Evolutionary conservation across 768 basidiomycete species (phyloP), one percentile per base, ranked within the genome.

Genomic region (Tylopilus plumbeoviolaceoides): DNA sequence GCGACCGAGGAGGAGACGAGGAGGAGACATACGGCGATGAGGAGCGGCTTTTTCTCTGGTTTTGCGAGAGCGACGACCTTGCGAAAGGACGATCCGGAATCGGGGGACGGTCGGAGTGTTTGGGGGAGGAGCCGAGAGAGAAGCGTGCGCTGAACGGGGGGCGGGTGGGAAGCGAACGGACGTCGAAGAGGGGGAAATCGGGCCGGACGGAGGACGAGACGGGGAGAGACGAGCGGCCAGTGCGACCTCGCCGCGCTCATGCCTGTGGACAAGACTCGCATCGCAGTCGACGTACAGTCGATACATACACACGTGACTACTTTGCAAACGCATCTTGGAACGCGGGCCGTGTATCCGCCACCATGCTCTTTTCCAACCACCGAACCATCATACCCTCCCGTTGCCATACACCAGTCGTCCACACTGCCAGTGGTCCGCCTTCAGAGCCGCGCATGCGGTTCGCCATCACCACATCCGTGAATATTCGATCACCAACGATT

Each of bases 381-480:
- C 88, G 80, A 74, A 89, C 77, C 9, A 66, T 21, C 73, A 78
- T 83, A 15, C 76, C 74, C 66, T 91, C 87, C 48, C 72, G 73
- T 57, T 83, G 54, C 88, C 88, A 90, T 4, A 89, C 77, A 1
- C 80, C 81, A 0, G 76, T 81, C 30, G 87, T 89, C 84, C 81
- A 87, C 30, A 91, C 72, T 0, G 84, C 76, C 45, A 91, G 64
- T 6, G 87, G 85, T 0, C 83, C 84, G 2, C 25, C 30, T 40
- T 20, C 44, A n/a, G n/a, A n/a, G n/a, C n/a, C n/a, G n/a, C n/a
- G n/a, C n/a, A 94, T 84, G 33, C 91, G 83, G 60, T 89, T 87
- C 9, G 91, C 87, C 69, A 98, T 75, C 48, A 98, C 79, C 17
- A 94, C 72, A 66, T 99, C 95, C 0, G 95, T 99, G 62, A 97